Percentiles rank a stretch among this genome's conserved stretches.
phyloP scores from a whole-genome alignment of 208 protist species.

The Crithidia mellificae region DNA sequence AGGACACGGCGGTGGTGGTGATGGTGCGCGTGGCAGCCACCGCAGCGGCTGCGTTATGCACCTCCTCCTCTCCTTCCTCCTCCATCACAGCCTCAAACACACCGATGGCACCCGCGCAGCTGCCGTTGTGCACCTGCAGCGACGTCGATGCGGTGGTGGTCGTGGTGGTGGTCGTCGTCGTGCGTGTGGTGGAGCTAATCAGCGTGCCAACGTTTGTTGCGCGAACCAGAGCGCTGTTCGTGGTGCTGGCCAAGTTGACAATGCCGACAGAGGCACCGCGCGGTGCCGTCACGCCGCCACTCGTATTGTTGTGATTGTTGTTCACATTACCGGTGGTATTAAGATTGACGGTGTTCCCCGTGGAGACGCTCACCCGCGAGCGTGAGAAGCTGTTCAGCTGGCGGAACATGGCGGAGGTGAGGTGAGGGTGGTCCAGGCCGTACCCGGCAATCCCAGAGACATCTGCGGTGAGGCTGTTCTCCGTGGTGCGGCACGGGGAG shows the following conservation, averaged over 20 bases:
- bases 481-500: slow-evolving; percentile 6
- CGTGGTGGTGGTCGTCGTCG: slow-evolving; percentile 6
- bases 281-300: not conserved
- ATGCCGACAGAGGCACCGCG: not conserved
- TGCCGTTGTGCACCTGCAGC: no score
- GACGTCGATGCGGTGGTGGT: not conserved
- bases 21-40: not conserved
- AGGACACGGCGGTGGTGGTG: slow-evolving; percentile 21
- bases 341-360: no score
- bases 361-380: not conserved
- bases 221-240: slow-evolving; percentile 3
- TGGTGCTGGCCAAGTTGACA: not conserved
- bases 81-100: no score
- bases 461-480: slow-evolving; percentile 14
- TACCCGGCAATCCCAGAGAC: not conserved
- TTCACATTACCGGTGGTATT: not conserved
- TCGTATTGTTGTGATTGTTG: not conserved
- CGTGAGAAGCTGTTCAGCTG: slow-evolving; percentile 17
- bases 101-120: not conserved
- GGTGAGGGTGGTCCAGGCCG: not conserved
- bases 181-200: slow-evolving; percentile 4
- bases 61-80: not conserved
- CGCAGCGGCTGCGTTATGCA: not conserved
- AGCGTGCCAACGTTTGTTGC: not conserved
- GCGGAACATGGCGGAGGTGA: slow-evolving; percentile 1